Evolutionary conservation across 2,329 filamentous ascomycete genomes (phyloP).

Genomic region (Sarocladium oryzae): DNA sequence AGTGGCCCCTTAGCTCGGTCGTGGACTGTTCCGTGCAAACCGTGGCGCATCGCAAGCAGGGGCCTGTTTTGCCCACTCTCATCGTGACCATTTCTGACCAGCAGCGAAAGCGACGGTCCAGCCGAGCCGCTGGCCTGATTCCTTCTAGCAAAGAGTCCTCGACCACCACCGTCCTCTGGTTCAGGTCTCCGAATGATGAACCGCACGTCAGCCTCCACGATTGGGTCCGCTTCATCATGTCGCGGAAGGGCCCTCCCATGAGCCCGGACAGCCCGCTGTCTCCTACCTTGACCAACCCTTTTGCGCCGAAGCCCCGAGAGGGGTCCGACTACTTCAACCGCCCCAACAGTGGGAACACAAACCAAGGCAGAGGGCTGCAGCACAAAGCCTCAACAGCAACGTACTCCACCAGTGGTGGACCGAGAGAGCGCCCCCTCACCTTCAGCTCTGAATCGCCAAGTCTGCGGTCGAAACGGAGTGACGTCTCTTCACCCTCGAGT

Average conservation of each 20-base stretch:
- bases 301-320: conserved; percentile 24
- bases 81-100: conserved; percentile 54
- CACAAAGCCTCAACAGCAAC: conserved; percentile 44
- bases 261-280: conserved; percentile 45
- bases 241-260: conserved; percentile 37
- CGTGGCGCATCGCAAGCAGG: conserved; percentile 56
- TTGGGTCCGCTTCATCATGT: conserved; percentile 50
- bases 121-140: conserved; percentile 51
- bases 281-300: conserved; percentile 45
- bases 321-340: conserved; percentile 34
- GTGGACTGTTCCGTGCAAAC: conserved; percentile 53
- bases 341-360: conserved; percentile 28
- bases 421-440: conserved; percentile 42
- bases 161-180: conserved; percentile 44
- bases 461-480: conserved; percentile 55
- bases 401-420: conserved; percentile 33
- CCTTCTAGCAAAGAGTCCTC: conserved; percentile 41
- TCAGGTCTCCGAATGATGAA: conserved; percentile 49
- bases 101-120: conserved; percentile 58
- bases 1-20: conserved; percentile 45
- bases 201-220: conserved; percentile 47
- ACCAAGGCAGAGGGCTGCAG: conserved; percentile 29
- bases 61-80: conserved; percentile 52
- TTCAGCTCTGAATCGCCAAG: conserved; percentile 54
- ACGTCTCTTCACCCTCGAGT: conserved; percentile 53